Evolutionary conservation across 495 filamentous ascomycete genomes (phyloP), one percentile per base, ranked within the genome.

Genomic region (Lineolata rhizophorae): DNA sequence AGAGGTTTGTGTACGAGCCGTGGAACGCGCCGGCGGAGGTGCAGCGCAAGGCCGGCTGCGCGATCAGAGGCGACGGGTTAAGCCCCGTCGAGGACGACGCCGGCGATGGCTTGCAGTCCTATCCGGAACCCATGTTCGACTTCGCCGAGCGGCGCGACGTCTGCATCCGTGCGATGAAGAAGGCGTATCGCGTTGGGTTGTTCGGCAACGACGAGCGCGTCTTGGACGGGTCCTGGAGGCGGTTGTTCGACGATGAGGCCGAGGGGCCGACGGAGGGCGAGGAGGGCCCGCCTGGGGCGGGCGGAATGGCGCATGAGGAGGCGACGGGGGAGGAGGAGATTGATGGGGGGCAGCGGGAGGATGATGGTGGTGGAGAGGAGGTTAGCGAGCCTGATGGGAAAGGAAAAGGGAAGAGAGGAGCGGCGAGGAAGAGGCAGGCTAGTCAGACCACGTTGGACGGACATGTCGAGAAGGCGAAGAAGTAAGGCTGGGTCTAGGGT

Each of bases 91-190:
- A 53, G 4, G 39, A 36, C 2, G 52, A 45, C 15, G 20, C 49
- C n/a, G n/a, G n/a, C n/a, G n/a, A n/a, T n/a, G n/a, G n/a, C n/a
- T n/a, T n/a, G n/a, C 42, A 46, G 12, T 35, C 51, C 1, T 80
- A 80, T 50, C 70, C 72, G 10, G 67, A 67, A 39, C 67, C 69
- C 2, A 78, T 78, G 65, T 76, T 80, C 46, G 69, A 80, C 50
- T 78, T 80, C 36, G 44, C 52, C 18, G 53, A 61, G 40, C 49
- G 67, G 36, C 58, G 67, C 25, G 47, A 58, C 12, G 45, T 67
- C 9, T 78, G 74, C 41, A 50, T 78, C 3, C 49, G 59, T 31
- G 59, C 54, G 0, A 70, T 77, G 58, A 77, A 77, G 48, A 55
- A 59, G 16, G 73, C 72, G 0, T 80, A 74, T 53, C 36, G 55